Evolutionary conservation across 805 yeast species (phyloP).

Genomic region (Naumovozyma castellii): DNA sequence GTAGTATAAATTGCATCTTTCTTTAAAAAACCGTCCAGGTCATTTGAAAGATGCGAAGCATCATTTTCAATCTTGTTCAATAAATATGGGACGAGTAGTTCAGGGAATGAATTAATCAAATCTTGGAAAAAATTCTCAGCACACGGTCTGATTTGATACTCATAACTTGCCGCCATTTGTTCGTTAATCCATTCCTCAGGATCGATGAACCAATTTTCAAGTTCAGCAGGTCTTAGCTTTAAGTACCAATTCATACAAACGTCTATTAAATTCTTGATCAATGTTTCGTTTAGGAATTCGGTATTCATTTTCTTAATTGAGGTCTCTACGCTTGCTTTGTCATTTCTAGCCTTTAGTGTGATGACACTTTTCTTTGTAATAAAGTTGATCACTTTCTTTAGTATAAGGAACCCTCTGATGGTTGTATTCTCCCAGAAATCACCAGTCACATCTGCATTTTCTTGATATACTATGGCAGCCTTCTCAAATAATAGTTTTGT

Average conservation of each 20-base stretch:
- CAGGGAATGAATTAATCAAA: slow-evolving; percentile 54
- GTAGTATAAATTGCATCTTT: slow-evolving; percentile 75
- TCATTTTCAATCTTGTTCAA: slow-evolving; percentile 46
- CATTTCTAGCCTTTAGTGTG: slow-evolving; percentile 52
- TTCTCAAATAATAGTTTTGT: slow-evolving; percentile 52
- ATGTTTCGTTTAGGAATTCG: slow-evolving; percentile 49
- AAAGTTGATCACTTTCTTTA: slow-evolving; percentile 56
- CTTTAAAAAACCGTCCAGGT: slow-evolving; percentile 43
- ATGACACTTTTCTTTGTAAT: slow-evolving; percentile 60
- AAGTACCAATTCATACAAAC: slow-evolving; percentile 66
- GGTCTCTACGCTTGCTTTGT: slow-evolving; percentile 49
- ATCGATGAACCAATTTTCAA: slow-evolving; percentile 73
- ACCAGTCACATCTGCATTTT: slow-evolving; percentile 40
- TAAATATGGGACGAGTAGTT: slow-evolving; percentile 44
- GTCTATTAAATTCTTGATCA: slow-evolving; percentile 52
- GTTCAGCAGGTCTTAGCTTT: slow-evolving; percentile 60
- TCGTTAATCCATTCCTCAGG: slow-evolving; percentile 93
- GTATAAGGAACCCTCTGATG: slow-evolving; percentile 52
- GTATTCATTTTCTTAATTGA: slow-evolving; percentile 46
- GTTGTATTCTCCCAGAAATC: slow-evolving; percentile 69
- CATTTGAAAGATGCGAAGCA: slow-evolving; percentile 25
- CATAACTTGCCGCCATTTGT: slow-evolving; percentile 69
- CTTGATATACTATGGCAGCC: slow-evolving; percentile 55
- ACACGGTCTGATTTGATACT: slow-evolving; percentile 75
- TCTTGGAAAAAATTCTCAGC: slow-evolving; percentile 79